Base-by-base conservation (phyloP, 139 green algal species). In the Chlorella sp. region DNA sequence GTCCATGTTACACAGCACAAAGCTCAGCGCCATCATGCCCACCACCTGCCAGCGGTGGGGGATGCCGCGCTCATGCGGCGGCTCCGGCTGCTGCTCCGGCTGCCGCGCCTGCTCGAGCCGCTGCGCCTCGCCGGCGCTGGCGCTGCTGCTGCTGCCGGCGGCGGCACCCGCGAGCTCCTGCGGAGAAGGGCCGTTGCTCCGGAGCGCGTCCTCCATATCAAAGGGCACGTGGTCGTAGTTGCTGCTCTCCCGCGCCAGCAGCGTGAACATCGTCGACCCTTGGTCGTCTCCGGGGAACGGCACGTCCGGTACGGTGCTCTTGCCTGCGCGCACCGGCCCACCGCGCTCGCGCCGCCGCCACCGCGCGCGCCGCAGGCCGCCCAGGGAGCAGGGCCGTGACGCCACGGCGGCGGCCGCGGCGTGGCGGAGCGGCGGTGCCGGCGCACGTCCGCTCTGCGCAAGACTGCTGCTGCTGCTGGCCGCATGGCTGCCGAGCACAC, bases 1-100 rank as follows among this genome's bases (percentile, higher is more conserved):
- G 77, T 97, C 96, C 94, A 99, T 98, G 87, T 99, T 99, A 84
- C 91, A 97, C 0, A 99, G 73, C 1, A 98, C 86, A 73, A 98
- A 98, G 19, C 93, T 90, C 5, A 91, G 55, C 0, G 77, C 77
- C 83, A 92, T 92, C 67, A 86, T 83, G 19, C 79, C 67, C 33
- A 89, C 82, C 23, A 91, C 73, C 25, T 81, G 70, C 88, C 88
- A 92, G 8, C 88, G 76, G 73, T 91, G 88, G 14, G 85, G 71
- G 25, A 89, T 60, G 42, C 42, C 69, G 17, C 15, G 58, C 42
- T 36, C 48, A 11, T 56, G 48, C 31, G 25, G 51, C 60, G 15
- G 43, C 66, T 61, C 11, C 66, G 40, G 66, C 55, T 33, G 74
- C 60, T 56, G 48, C 71, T 36, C 45, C 72, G 50, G 61, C 61